Evolutionary conservation across 2,329 filamentous ascomycete genomes (phyloP).

Genomic region (Cercospora sp.): DNA sequence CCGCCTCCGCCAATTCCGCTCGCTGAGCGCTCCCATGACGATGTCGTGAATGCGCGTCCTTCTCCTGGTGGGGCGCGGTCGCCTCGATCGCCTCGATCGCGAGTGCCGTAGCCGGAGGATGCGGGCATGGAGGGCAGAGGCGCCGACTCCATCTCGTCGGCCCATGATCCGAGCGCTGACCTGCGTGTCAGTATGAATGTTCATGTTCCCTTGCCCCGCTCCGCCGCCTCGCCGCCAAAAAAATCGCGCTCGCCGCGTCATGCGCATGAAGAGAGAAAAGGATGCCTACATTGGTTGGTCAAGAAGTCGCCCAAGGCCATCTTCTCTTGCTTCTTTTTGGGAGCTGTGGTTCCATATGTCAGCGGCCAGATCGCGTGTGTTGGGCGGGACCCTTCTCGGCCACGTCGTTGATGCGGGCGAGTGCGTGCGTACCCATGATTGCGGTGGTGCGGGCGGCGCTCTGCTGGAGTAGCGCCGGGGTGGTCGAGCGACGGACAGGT

Average conservation of each 20-base stretch:
- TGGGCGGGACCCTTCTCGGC: background rate
- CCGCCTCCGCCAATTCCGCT: slow-evolving; percentile 26
- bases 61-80: slow-evolving; percentile 36
- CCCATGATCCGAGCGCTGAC: slow-evolving; percentile 84
- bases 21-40: slow-evolving; percentile 35
- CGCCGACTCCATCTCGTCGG: slow-evolving; percentile 84
- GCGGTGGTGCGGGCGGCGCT: slow-evolving; percentile 43
- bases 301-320: slow-evolving; percentile 98
- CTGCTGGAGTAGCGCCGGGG: slow-evolving; percentile 19
- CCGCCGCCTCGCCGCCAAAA: background rate
- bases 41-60: slow-evolving; percentile 50
- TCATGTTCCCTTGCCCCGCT: slow-evolving; percentile 5
- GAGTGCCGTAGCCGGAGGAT: slow-evolving; percentile 28
- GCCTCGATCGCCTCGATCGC: slow-evolving; percentile 29
- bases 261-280: slow-evolving; percentile 2
- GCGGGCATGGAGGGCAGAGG: slow-evolving; percentile 37
- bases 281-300: slow-evolving; percentile 72
- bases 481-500: slow-evolving; percentile 7
- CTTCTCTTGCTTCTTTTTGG: slow-evolving; percentile 90
- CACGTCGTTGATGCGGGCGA: background rate
- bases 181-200: slow-evolving; percentile 29
- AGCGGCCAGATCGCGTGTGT: slow-evolving; percentile 22
- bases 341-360: slow-evolving; percentile 43
- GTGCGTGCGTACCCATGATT: slow-evolving; percentile 58
- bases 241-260: background rate